Evolutionary conservation across 2,329 filamentous ascomycete genomes (phyloP).

Genomic region (Didymella sp.): DNA sequence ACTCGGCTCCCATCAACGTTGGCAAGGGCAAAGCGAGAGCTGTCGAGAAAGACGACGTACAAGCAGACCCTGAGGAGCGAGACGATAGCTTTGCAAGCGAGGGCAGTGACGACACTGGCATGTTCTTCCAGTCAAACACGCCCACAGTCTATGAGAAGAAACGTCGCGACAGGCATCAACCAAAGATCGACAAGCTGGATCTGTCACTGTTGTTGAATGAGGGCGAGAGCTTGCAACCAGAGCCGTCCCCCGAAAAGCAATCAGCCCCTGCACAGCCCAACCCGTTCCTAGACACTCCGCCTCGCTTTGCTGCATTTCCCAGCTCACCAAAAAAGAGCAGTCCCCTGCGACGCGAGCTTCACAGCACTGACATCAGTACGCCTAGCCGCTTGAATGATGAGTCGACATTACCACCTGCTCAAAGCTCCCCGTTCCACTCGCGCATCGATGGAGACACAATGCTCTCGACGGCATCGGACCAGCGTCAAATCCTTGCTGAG

Average conservation of each 20-base stretch:
- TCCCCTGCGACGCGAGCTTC: slow-evolving; percentile 43
- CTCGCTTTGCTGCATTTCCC: slow-evolving; percentile 35
- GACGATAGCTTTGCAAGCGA: slow-evolving; percentile 35
- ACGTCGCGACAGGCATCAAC: slow-evolving; percentile 32
- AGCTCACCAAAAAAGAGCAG: slow-evolving; percentile 45
- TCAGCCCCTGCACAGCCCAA: slow-evolving; percentile 31
- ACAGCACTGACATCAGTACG: slow-evolving; percentile 35
- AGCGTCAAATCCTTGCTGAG: slow-evolving; percentile 41
- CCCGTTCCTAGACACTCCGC: slow-evolving; percentile 44
- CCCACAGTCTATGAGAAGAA: slow-evolving; percentile 38
- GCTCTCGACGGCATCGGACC: slow-evolving; percentile 40
- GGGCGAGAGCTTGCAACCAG: slow-evolving; percentile 42
- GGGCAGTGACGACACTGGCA: slow-evolving; percentile 46
- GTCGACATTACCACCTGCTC: slow-evolving; percentile 38
- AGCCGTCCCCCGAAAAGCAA: slow-evolving; percentile 33
- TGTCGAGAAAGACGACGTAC: slow-evolving; percentile 10
- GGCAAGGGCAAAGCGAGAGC: slow-evolving; percentile 29
- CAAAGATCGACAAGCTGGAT: slow-evolving; percentile 39
- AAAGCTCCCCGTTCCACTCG: slow-evolving; percentile 46
- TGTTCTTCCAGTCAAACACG: slow-evolving; percentile 47
- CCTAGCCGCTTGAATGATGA: slow-evolving; percentile 33
- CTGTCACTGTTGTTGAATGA: slow-evolving; percentile 42
- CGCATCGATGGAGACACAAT: slow-evolving; percentile 37
- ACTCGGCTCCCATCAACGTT: not conserved
- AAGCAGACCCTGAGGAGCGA: slow-evolving; percentile 16